Conservation (phyloP, 176 grass and related monocot species). For the Dactylis glomerata region DNA sequence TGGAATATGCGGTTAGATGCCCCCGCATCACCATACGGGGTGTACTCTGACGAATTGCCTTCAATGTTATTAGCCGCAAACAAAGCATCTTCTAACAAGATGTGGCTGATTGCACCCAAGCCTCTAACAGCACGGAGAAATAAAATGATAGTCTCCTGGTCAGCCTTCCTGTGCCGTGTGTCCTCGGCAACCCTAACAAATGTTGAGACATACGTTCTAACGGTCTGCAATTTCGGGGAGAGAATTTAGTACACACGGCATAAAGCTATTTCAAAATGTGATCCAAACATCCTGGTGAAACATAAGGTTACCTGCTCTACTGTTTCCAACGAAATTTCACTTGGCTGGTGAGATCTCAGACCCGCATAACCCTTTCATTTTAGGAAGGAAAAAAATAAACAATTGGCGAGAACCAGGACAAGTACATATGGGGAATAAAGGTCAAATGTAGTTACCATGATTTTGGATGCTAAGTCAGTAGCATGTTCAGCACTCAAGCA, state of each 20-base stretch:
- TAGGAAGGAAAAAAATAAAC: background rate
- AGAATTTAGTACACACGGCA: background rate
- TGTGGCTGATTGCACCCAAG: background rate
- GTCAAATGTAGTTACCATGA: background rate
- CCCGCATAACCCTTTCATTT: background rate
- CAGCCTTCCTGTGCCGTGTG: background rate
- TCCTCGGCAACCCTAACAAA: slow-evolving; percentile 1
- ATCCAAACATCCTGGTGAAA: background rate
- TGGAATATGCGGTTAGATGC: background rate
- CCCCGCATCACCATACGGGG: background rate
- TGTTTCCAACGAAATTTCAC: slow-evolving; percentile 4
- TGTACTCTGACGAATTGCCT: background rate
- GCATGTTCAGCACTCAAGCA: background rate
- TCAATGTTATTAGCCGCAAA: background rate
- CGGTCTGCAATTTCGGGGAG: background rate
- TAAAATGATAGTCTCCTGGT: background rate
- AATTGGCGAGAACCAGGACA: background rate
- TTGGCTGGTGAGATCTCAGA: background rate
- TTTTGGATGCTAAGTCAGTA: background rate
- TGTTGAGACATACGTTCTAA: background rate
- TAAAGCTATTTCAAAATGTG: background rate
- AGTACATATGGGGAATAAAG: background rate
- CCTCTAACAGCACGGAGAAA: background rate
- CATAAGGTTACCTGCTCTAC: background rate
- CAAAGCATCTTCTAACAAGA: slow-evolving; percentile 15